phyloP scores from a whole-genome alignment of 768 basidiomycete genomes.

The Termitomyces sp. region DNA sequence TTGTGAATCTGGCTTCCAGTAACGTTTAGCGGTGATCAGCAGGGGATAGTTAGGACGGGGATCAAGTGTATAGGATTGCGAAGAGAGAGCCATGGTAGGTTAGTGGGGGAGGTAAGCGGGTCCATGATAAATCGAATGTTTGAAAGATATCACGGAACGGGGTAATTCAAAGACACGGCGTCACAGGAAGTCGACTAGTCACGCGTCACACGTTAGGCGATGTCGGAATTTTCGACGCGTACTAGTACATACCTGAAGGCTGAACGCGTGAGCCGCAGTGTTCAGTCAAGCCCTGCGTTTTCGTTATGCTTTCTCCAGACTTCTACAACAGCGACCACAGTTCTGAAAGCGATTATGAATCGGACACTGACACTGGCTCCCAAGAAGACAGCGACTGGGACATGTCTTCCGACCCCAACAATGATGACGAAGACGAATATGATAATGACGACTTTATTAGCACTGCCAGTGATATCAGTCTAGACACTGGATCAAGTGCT shows the following conservation, averaged over 20 bases:
- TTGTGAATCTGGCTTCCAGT: conserved; percentile 35
- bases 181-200: no score
- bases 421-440: not conserved
- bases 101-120: not conserved
- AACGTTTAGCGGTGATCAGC: conserved; percentile 45
- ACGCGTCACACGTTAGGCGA: not conserved
- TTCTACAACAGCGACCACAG: not conserved
- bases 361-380: not conserved
- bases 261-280: no score
- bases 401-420: not conserved
- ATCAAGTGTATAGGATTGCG: conserved; percentile 43
- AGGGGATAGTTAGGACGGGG: conserved; percentile 50
- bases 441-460: not conserved
- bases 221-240: no score
- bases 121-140: no score
- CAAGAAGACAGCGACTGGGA: not conserved
- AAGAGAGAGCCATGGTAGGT: conserved; percentile 4
- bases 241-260: no score
- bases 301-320: not conserved
- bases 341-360: not conserved
- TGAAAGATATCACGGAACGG: not conserved
- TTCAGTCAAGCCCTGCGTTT: no score
- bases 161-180: no score
- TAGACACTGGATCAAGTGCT: not conserved
- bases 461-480: not conserved